Evolutionary conservation across 371 early-diverging fungal genomes (phyloP), one percentile per base, ranked within the genome.

Genomic region (Rhizopus delemar): DNA sequence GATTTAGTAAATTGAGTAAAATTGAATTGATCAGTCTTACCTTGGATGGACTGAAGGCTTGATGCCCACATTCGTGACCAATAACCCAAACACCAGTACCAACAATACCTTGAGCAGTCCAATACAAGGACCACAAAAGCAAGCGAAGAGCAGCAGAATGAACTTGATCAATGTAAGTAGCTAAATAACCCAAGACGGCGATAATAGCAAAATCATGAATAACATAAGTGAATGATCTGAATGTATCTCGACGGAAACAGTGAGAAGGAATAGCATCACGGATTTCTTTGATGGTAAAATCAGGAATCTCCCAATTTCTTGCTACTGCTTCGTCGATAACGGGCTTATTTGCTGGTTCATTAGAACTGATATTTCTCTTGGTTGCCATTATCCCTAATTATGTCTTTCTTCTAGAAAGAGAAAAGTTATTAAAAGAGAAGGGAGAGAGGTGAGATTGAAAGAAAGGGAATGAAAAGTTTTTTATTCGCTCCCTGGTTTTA

Each of bases 51-150:
- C 90, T 90, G 81, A 91, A 95, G 1, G 89, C 85, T 56, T 86
- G 89, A 68, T 93, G 95, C 5, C 93, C 95, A 65, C 89, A 86
- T 69, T 90, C 94, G 71, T 94, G 95, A 48, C 93, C 95, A 57
- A 93, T 77, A 33, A 93, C 91, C 95, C 95, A 94, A 53, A 92
- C 53, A 41, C 95, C 95, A 22, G 93, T 93, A 63, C 84, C 81
- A 29, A 92, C 88, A 46, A 90, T 77, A 51, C 94, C 94, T 75
- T 91, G 92, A 38, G 74, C 67, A 43, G 86, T 66, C 91, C 93
- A 92, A 83, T 92, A 93, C 28, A 73, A 39, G 4, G 84, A 77
- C 95, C 95, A 93, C 0, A 87, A 79, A 9, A 80, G 65, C 43
- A 63, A 69, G 13, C 85, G 83, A 52, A 82, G 63, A 45, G 66